Conservation (phyloP, 2,329 filamentous ascomycete genomes). For the Achaetomium macrosporum region DNA sequence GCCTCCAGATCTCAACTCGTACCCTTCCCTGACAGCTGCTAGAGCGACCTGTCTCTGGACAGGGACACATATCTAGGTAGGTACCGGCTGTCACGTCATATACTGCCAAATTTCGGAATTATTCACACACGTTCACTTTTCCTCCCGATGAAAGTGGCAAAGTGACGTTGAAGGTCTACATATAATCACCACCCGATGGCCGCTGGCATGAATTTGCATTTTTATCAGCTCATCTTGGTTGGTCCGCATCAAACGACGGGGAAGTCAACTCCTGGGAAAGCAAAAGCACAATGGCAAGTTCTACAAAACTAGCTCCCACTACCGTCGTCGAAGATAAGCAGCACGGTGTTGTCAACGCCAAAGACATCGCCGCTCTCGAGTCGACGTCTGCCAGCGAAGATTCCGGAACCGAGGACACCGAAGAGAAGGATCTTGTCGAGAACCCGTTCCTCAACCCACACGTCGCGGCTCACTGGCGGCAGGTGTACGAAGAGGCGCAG, state of each 20-base stretch:
- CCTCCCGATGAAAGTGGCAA: background rate
- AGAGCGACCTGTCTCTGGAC: background rate
- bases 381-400: conserved; percentile 10
- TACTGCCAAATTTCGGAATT: conserved; percentile 1
- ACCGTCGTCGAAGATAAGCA: background rate
- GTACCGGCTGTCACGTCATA: conserved; percentile 12
- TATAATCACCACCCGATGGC: background rate
- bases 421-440: conserved; percentile 1
- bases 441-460: conserved; percentile 19
- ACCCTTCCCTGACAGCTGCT: background rate
- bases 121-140: background rate
- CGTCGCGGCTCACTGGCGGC: conserved; percentile 16
- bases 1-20: too few species aligned
- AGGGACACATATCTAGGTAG: conserved; percentile 1
- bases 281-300: background rate
- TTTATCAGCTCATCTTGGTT: background rate
- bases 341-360: background rate
- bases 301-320: background rate
- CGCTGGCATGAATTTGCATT: too few species aligned
- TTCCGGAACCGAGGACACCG: conserved; percentile 10
- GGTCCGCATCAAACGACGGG: background rate
- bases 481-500: conserved; percentile 17
- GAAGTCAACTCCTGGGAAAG: too few species aligned
- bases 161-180: background rate
- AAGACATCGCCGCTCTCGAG: conserved; percentile 1